A percentile compares a stretch with the other conserved stretches of the same genome.
phyloP scores from a whole-genome alignment of 1,284 basidiomycete species.

The Rhodotorula sp. region DNA sequence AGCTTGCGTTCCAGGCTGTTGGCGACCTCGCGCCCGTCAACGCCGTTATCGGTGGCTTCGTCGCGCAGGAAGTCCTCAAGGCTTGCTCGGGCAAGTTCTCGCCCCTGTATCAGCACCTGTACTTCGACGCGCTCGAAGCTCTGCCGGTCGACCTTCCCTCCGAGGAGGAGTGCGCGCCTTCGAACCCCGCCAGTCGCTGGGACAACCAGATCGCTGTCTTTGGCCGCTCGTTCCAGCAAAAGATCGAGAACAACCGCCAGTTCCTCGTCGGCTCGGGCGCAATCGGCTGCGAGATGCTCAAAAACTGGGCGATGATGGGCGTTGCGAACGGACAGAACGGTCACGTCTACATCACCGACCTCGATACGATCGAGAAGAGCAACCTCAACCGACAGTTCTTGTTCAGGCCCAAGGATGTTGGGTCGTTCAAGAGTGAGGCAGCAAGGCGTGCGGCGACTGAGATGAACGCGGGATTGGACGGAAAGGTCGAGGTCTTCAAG shows the following conservation, averaged over 20 bases:
- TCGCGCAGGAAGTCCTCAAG: constrained; percentile 97
- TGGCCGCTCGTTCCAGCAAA: constrained; percentile 87
- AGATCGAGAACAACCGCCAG: constrained; percentile 84
- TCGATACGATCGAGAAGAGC: constrained; percentile 99
- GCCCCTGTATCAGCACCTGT: constrained; percentile 91
- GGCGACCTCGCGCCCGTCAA: constrained; percentile 91
- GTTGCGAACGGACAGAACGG: constrained; percentile 78
- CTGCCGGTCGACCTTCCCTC: constrained; percentile 71
- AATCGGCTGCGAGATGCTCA: constrained; percentile 99
- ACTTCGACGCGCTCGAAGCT: constrained; percentile 97
- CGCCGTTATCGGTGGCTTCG: constrained; percentile 94
- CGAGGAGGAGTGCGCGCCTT: constrained; percentile 81
- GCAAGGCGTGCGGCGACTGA: constrained; percentile 87
- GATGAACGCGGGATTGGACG: constrained; percentile 92
- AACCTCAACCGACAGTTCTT: constrained; percentile 98
- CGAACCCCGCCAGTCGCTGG: constrained; percentile 67
- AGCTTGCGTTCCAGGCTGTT: constrained; percentile 86
- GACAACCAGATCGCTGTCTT: constrained; percentile 96
- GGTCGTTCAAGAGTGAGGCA: constrained; percentile 96
- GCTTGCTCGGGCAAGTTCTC: constrained; percentile 98
- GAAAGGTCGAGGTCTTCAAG: constrained; percentile 85
- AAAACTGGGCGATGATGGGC: constrained; percentile 99
- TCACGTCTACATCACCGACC: constrained; percentile 88
- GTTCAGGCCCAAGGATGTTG: constrained; percentile 94
- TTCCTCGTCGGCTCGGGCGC: constrained; percentile 98